These are phyloP conservation scores for Bullera alba DNA, from an alignment of 768 basidiomycete species.

Conservation along the genomic window DNA sequence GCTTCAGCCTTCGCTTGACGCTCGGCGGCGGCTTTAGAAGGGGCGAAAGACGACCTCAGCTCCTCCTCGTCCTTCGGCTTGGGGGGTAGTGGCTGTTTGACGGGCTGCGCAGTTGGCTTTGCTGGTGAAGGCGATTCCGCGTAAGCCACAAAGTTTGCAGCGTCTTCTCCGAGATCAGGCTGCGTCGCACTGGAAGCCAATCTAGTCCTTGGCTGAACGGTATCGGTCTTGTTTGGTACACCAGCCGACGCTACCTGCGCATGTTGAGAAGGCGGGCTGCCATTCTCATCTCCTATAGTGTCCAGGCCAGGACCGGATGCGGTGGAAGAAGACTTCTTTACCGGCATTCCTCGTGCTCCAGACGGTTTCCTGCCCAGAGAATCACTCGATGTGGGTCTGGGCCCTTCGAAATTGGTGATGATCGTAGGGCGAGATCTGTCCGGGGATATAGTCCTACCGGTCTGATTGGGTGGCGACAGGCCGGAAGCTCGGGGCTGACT, in stretches of 20 bases:
- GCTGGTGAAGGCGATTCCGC: slow-evolving; percentile 36
- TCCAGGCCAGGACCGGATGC: slow-evolving; percentile 17
- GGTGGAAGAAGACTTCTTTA: slow-evolving; percentile 14
- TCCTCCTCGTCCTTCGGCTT: slow-evolving; percentile 35
- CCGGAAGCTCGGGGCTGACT: neutral
- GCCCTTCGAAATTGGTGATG: slow-evolving; percentile 21
- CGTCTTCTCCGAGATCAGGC: slow-evolving; percentile 29
- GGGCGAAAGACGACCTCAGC: slow-evolving; percentile 81
- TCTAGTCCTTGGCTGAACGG: slow-evolving; percentile 1
- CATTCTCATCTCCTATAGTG: slow-evolving; percentile 14
- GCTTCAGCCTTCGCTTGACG: slow-evolving; percentile 77
- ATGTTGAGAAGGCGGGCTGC: slow-evolving; percentile 11
- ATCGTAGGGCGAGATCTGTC: slow-evolving; percentile 18
- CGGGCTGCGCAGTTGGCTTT: slow-evolving; percentile 4
- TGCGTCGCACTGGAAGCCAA: neutral
- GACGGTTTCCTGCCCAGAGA: slow-evolving; percentile 43
- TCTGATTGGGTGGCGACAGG: neutral
- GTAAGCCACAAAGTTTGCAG: slow-evolving; percentile 34
- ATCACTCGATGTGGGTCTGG: slow-evolving; percentile 4
- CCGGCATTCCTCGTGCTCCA: slow-evolving; percentile 41
- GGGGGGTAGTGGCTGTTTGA: slow-evolving; percentile 14
- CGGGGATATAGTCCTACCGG: slow-evolving; percentile 1
- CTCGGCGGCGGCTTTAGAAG: slow-evolving; percentile 73
- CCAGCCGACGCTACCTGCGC: slow-evolving; percentile 42
- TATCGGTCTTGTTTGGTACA: slow-evolving; percentile 31